A percentile compares a stretch with the other conserved stretches of the same genome.
These are phyloP conservation scores for Telopea speciosissima DNA, from an alignment of 177 flowering plant species.

Conservation along the genomic window DNA sequence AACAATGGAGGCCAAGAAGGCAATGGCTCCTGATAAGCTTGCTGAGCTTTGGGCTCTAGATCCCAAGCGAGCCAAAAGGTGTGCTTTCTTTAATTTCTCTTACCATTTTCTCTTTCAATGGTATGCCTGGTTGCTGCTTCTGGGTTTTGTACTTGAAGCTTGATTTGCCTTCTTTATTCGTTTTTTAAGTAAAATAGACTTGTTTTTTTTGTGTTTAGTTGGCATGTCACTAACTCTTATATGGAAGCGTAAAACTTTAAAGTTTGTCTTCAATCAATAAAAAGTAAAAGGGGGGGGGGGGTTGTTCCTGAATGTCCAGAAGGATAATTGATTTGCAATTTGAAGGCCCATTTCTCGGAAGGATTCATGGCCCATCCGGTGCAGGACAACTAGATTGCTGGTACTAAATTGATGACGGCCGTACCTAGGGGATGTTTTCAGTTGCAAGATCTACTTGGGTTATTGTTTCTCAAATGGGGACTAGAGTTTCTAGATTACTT, in stretches of 20 bases:
- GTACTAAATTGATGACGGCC: no score
- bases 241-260: not conserved
- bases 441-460: no score
- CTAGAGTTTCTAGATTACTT: no score
- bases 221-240: not conserved
- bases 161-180: not conserved
- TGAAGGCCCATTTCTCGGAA: not conserved
- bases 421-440: no score
- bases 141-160: not conserved
- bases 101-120: not conserved
- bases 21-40: slow-evolving; percentile 93
- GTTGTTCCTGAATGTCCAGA: not conserved
- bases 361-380: no score
- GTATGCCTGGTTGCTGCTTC: not conserved
- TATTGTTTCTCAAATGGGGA: no score
- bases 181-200: not conserved
- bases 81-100: not conserved
- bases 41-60: slow-evolving; percentile 85
- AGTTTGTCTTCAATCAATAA: not conserved
- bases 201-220: no score
- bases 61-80: slow-evolving; percentile 98
- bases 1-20: slow-evolving; percentile 83
- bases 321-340: not conserved
- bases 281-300: not conserved
- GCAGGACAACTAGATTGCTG: no score